Conservation (phyloP, 768 basidiomycete species). For the Mycena maculata region DNA sequence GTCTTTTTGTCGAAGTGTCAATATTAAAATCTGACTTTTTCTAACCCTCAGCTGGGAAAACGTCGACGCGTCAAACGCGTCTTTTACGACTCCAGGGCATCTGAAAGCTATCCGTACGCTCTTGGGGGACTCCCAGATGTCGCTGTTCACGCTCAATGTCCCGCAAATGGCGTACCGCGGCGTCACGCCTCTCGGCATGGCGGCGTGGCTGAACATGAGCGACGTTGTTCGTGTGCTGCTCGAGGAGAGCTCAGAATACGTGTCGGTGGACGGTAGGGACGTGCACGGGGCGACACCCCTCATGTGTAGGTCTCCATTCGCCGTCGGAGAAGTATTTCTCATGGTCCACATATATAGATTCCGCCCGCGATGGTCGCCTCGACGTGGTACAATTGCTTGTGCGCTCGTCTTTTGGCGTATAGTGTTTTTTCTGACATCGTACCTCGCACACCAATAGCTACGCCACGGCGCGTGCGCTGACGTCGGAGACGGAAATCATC, state of each 20-base stretch:
- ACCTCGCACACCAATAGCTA: constrained; percentile 56
- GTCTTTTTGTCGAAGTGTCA: constrained; percentile 37
- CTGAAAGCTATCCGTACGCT: constrained; percentile 68
- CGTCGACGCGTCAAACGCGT: constrained; percentile 77
- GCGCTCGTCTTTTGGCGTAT: constrained; percentile 39
- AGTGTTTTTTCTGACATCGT: constrained; percentile 13
- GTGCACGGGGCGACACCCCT: constrained; percentile 81
- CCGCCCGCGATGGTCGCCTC: constrained; percentile 77
- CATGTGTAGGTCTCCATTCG: constrained; percentile 72
- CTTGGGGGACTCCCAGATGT: constrained; percentile 65
- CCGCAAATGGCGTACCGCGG: constrained; percentile 76
- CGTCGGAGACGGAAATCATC: constrained; percentile 76
- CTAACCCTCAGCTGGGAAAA: constrained; percentile 67
- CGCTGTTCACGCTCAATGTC: constrained; percentile 79
- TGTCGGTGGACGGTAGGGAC: constrained; percentile 82
- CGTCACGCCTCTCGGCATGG: constrained; percentile 82
- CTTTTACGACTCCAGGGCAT: constrained; percentile 68
- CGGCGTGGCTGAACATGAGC: constrained; percentile 79
- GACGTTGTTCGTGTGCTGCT: constrained; percentile 72
- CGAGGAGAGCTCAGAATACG: constrained; percentile 67
- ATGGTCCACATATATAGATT: constrained; percentile 60
- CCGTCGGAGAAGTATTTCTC: constrained; percentile 18
- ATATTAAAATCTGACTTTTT: constrained; percentile 11
- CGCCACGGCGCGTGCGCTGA: constrained; percentile 79
- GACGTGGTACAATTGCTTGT: constrained; percentile 78